These are phyloP conservation scores for Gossypium schwendimanii DNA, from an alignment of 441 rosid species.

Conservation along the genomic window DNA sequence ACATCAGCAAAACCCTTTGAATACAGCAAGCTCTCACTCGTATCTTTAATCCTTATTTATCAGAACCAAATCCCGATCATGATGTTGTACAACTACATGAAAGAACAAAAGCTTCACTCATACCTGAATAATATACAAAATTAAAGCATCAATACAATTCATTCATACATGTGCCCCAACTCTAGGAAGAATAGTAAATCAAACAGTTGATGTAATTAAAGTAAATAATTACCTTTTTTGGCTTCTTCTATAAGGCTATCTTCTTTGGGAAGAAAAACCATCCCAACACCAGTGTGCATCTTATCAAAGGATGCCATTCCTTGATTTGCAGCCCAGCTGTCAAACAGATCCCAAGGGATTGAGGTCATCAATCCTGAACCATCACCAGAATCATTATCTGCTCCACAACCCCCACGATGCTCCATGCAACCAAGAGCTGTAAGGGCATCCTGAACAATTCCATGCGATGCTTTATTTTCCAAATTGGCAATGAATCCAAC, in stretches of 20 bases:
- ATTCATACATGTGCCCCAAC: neutral
- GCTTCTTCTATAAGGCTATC: slow-evolving; percentile 57
- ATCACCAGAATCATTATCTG: slow-evolving; percentile 98
- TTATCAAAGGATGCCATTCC: slow-evolving; percentile 76
- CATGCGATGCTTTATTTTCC: slow-evolving; percentile 81
- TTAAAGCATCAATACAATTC: neutral
- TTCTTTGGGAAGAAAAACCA: slow-evolving; percentile 88
- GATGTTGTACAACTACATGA: neutral
- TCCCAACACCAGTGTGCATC: slow-evolving; percentile 90
- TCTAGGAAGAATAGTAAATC: neutral
- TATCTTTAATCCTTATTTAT: slow-evolving; percentile 2
- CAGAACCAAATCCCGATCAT: slow-evolving; percentile 11
- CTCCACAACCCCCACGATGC: slow-evolving; percentile 99
- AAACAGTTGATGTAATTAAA: neutral
- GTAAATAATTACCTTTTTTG: slow-evolving; percentile 60
- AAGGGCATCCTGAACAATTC: slow-evolving; percentile 76
- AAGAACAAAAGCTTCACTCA: neutral
- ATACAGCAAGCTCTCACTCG: neutral
- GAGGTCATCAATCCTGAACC: slow-evolving; percentile 97
- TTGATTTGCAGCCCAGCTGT: slow-evolving; percentile 74
- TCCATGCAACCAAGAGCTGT: slow-evolving; percentile 96
- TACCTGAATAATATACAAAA: slow-evolving; percentile 5
- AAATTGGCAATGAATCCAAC: slow-evolving; percentile 97
- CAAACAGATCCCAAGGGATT: slow-evolving; percentile 87
- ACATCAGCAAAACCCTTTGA: neutral